A percentile compares a stretch with the other conserved stretches of the same genome.
Conservation (phyloP, 352 stramenopile species). For the Chrysophaeum taylorii region DNA sequence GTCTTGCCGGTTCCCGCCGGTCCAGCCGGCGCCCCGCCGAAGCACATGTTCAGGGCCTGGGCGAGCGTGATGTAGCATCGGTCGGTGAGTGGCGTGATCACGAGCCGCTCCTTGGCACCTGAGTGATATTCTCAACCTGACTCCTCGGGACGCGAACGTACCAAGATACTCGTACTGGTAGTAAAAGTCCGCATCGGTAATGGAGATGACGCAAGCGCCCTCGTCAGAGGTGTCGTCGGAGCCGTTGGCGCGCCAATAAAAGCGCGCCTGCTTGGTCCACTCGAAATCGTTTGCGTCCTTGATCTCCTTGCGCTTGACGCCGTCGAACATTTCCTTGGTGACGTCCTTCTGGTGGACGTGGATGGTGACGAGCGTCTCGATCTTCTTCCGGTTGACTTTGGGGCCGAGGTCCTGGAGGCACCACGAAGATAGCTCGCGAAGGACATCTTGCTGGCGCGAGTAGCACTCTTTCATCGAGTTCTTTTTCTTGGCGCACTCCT, state of each 20-base stretch:
- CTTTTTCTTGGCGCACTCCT: conserved; percentile 86
- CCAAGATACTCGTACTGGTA: conserved; percentile 96
- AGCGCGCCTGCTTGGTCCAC: conserved; percentile 97
- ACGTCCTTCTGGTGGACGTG: conserved; percentile 96
- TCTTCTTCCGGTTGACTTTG: conserved; percentile 92
- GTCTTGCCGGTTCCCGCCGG: conserved; percentile 91
- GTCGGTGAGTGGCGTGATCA: conserved; percentile 92
- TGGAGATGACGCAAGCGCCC: conserved; percentile 87
- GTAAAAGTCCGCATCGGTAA: conserved; percentile 96
- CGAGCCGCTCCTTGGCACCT: conserved; percentile 89
- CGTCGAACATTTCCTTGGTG: conserved; percentile 76
- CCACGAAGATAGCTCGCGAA: conserved; percentile 87
- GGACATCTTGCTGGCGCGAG: conserved; percentile 76
- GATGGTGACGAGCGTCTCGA: conserved; percentile 94
- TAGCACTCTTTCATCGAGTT: conserved; percentile 95
- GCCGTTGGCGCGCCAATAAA: conserved; percentile 89
- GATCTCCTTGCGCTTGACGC: conserved; percentile 91
- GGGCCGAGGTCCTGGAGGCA: conserved; percentile 87
- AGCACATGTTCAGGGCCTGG: conserved; percentile 94
- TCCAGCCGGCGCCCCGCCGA: conserved; percentile 83
- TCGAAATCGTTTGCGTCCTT: conserved; percentile 94
- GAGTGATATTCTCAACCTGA: no score
- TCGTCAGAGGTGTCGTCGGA: conserved; percentile 83
- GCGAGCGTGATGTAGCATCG: conserved; percentile 92
- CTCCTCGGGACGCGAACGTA: no score